phyloP scores from a whole-genome alignment of 1,284 basidiomycete genomes.

The Cutaneotrichosporon dermatis region DNA sequence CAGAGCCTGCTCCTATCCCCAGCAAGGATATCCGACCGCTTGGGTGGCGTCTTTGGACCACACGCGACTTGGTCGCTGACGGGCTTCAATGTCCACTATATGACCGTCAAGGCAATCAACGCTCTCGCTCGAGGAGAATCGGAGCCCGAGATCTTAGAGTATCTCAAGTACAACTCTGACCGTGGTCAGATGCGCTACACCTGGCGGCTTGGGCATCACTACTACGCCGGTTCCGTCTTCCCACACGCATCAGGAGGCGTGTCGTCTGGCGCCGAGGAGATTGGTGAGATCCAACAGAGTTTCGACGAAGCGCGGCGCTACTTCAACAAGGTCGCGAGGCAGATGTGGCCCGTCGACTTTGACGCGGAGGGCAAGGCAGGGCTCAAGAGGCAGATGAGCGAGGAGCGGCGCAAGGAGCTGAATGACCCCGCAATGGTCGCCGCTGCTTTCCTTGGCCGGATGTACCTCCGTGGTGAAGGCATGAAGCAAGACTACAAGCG shows the following conservation, averaged over 20 bases:
- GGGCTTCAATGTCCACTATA: conserved; percentile 62
- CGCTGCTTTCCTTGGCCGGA: conserved; percentile 81
- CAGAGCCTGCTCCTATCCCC: conserved; percentile 76
- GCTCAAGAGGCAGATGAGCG: conserved; percentile 55
- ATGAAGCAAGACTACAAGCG: conserved; percentile 67
- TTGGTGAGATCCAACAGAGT: conserved; percentile 71
- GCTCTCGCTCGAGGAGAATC: conserved; percentile 80
- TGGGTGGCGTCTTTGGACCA: conserved; percentile 86
- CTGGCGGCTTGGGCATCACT: conserved; percentile 83
- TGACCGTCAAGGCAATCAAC: conserved; percentile 76
- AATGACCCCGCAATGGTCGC: conserved; percentile 61
- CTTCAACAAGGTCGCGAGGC: conserved; percentile 72
- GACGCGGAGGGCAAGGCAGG: conserved; percentile 43
- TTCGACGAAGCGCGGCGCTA: conserved; percentile 71
- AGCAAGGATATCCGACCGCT: conserved; percentile 80
- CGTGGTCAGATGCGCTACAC: conserved; percentile 79
- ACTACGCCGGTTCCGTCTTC: conserved; percentile 87
- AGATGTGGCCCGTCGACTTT: conserved; percentile 71
- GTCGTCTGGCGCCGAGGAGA: conserved; percentile 78
- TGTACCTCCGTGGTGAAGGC: conserved; percentile 92
- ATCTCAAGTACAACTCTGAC: conserved; percentile 90
- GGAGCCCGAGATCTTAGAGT: conserved; percentile 87
- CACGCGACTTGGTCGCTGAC: conserved; percentile 66
- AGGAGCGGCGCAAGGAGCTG: conserved; percentile 36
- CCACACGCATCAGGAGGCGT: conserved; percentile 58